Conservation (phyloP, 257 asterid genomes). For the Solanum paucissectum region DNA sequence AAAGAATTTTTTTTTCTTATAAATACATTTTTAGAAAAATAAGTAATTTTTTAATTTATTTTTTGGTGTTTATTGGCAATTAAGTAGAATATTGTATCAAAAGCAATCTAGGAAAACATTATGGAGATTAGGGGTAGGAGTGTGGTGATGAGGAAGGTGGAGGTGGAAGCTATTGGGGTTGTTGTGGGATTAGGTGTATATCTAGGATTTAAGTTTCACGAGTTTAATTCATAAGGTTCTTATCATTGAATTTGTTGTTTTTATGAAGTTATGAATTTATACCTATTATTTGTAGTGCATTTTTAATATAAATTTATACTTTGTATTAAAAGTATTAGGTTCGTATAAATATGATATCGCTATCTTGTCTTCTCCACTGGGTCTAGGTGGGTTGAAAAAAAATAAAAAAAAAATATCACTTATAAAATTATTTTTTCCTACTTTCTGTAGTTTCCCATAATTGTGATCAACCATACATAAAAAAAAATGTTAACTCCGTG, state of each 20-base stretch:
- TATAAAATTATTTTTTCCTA: not conserved
- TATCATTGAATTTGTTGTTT: not conserved
- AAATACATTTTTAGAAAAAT: too few species aligned
- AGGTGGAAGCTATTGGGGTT: not conserved
- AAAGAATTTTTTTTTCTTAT: too few species aligned
- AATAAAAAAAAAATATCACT: not conserved
- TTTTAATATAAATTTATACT: too few species aligned
- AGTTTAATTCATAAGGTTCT: not conserved
- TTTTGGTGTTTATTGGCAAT: not conserved
- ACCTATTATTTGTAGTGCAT: too few species aligned
- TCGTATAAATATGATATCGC: not conserved
- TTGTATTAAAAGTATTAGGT: not conserved
- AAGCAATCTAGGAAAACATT: not conserved
- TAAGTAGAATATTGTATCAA: not conserved
- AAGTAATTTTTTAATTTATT: too few species aligned
- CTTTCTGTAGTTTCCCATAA: not conserved
- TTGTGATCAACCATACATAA: not conserved
- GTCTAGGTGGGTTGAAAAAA: not conserved
- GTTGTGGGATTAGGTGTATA: not conserved
- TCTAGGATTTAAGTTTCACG: not conserved
- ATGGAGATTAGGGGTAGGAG: not conserved
- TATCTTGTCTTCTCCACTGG: not conserved
- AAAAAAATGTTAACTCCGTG: too few species aligned
- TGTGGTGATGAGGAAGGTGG: not conserved
- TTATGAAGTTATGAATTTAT: too few species aligned